Evolutionary conservation across 139 green algal genomes (phyloP).

Genomic region (Asterochloris sp.): DNA sequence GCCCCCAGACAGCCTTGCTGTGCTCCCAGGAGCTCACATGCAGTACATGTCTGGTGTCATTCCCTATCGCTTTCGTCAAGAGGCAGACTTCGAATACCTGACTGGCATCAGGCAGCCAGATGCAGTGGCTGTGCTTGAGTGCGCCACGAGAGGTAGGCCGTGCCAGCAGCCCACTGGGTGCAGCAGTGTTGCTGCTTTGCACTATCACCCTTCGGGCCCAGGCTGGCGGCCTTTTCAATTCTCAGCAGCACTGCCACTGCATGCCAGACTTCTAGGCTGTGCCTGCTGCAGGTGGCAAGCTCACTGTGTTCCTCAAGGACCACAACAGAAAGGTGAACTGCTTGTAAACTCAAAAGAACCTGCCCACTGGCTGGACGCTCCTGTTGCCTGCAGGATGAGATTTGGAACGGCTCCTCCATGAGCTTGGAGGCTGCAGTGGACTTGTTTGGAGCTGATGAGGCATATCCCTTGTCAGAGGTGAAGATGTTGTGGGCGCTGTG

Average conservation of each 20-base stretch:
- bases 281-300: background rate
- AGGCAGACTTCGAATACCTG: constrained; percentile 86
- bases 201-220: too few relatives aligned
- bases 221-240: too few relatives aligned
- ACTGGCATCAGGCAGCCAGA: constrained; percentile 78
- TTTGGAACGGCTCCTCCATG: background rate
- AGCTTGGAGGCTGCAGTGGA: constrained; percentile 36
- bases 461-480: constrained; percentile 50
- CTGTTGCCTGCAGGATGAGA: constrained; percentile 2
- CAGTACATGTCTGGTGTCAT: constrained; percentile 79
- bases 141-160: constrained; percentile 5
- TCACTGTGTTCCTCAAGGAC: constrained; percentile 49
- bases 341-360: background rate
- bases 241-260: too few relatives aligned
- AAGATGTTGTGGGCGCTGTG: background rate
- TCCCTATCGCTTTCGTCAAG: constrained; percentile 77
- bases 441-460: constrained; percentile 69
- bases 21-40: constrained; percentile 58
- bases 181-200: background rate
- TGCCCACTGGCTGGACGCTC: too few relatives aligned
- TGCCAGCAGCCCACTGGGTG: background rate
- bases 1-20: constrained; percentile 53
- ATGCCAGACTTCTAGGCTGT: too few relatives aligned
- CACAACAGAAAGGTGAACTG: constrained; percentile 13
- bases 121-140: constrained; percentile 39